These are phyloP conservation scores for Hirsutella thompsonii DNA, from an alignment of 2,329 filamentous ascomycete species.

Conservation along the genomic window DNA sequence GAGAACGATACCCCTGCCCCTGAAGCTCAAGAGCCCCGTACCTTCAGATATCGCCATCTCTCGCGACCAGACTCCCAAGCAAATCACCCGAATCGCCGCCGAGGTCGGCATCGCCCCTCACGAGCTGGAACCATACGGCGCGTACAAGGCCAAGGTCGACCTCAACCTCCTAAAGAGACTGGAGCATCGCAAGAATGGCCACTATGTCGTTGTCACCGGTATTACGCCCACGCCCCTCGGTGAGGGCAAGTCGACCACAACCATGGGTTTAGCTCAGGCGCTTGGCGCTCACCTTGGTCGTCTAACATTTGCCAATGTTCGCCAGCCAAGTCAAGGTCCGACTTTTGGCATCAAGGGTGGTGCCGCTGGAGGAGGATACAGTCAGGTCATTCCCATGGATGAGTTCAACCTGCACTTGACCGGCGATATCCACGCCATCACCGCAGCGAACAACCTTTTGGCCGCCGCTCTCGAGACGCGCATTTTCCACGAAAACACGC, in stretches of 20 bases:
- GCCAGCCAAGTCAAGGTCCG: constrained; percentile 91
- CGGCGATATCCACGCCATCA: constrained; percentile 94
- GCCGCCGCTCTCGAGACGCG: constrained; percentile 94
- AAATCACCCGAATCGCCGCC: constrained; percentile 69
- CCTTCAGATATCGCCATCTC: constrained; percentile 96
- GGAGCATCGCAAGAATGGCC: constrained; percentile 74
- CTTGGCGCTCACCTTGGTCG: constrained; percentile 78
- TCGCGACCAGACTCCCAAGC: constrained; percentile 79
- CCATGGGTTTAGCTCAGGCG: constrained; percentile 88
- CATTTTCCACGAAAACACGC: constrained; percentile 95
- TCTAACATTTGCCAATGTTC: constrained; percentile 89
- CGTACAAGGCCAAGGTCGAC: constrained; percentile 93
- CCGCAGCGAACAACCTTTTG: constrained; percentile 91
- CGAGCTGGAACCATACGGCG: constrained; percentile 88
- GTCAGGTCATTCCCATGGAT: constrained; percentile 98
- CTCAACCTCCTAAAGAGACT: constrained; percentile 71
- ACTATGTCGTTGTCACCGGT: constrained; percentile 85
- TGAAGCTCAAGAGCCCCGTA: constrained; percentile 68
- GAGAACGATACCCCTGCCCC: constrained; percentile 66
- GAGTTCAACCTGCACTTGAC: constrained; percentile 98
- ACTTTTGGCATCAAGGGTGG: constrained; percentile 99
- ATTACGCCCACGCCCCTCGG: constrained; percentile 95
- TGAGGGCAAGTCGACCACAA: constrained; percentile 97
- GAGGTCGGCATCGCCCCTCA: constrained; percentile 81
- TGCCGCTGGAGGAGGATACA: constrained; percentile 93